phyloP scores from a whole-genome alignment of 768 basidiomycete genomes.

The Infundibulicybe gibba region DNA sequence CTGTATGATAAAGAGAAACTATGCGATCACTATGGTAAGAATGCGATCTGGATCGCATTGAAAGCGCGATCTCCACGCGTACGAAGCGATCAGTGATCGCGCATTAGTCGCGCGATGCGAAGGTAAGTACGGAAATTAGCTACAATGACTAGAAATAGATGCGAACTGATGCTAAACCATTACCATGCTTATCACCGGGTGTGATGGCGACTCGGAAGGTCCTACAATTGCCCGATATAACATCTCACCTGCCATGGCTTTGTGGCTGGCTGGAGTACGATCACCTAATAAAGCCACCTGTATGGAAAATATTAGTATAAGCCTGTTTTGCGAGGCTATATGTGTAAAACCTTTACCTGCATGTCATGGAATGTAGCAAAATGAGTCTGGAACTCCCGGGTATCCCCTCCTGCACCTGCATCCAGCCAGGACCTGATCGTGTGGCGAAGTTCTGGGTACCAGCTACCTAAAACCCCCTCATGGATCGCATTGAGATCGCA shows the following conservation, averaged over 20 bases:
- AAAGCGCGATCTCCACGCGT: no score
- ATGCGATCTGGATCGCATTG: no score
- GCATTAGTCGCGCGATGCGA: no score
- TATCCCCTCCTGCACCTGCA: not conserved
- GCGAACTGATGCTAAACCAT: no score
- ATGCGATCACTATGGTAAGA: no score
- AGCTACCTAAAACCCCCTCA: not conserved
- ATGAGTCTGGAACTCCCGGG: not conserved
- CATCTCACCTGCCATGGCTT: not conserved
- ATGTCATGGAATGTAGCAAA: not conserved
- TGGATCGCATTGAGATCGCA: no score
- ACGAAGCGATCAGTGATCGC: no score
- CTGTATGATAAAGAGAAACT: no score
- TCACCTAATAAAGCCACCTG: not conserved
- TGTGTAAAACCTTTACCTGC: not conserved
- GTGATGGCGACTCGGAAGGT: not conserved
- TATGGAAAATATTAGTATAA: not conserved
- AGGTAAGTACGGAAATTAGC: no score
- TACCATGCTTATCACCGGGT: no score
- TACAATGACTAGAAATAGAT: no score
- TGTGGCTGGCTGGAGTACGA: not conserved
- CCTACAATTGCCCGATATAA: conserved; percentile 3
- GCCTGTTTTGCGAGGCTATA: conserved; percentile 1
- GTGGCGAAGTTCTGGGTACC: not conserved
- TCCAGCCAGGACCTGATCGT: not conserved